A percentile compares a stretch with the other conserved stretches of the same genome.
Evolutionary conservation across 2,329 filamentous ascomycete species (phyloP).

Genomic region (Cladosporium sp.): DNA sequence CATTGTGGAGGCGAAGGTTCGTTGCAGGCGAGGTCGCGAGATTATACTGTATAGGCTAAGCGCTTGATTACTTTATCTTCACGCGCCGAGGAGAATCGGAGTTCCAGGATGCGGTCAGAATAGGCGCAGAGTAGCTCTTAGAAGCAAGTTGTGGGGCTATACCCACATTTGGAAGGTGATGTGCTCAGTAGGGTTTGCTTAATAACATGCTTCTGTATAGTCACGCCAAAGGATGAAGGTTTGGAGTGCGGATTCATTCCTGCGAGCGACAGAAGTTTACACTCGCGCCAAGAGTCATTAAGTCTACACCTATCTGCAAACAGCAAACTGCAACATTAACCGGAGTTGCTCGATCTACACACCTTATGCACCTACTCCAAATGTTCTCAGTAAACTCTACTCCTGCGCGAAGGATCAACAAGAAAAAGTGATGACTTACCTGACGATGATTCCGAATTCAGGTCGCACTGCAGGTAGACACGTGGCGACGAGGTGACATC

Average conservation of each 20-base stretch:
- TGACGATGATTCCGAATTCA: neutral
- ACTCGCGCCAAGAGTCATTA: neutral
- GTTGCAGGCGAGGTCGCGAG: neutral
- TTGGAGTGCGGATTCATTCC: neutral
- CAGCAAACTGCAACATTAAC: neutral
- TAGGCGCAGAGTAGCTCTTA: neutral
- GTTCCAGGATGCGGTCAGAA: neutral
- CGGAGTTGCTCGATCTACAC: neutral
- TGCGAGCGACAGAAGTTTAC: neutral
- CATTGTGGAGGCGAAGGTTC: neutral
- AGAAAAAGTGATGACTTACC: neutral
- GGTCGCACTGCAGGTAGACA: slow-evolving; percentile 1
- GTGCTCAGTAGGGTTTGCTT: neutral
- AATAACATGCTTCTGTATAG: neutral
- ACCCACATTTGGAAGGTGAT: neutral
- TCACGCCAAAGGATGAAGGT: neutral
- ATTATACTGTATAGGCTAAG: neutral
- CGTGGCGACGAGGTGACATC: neutral
- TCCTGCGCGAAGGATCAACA: neutral
- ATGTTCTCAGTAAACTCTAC: neutral
- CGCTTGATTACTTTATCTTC: neutral
- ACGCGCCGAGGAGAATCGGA: neutral
- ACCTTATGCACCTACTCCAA: neutral
- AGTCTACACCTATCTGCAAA: neutral
- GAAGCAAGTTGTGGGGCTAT: neutral